Base-by-base conservation (phyloP, 129 eudicot genomes). In the Centella asiatica region DNA sequence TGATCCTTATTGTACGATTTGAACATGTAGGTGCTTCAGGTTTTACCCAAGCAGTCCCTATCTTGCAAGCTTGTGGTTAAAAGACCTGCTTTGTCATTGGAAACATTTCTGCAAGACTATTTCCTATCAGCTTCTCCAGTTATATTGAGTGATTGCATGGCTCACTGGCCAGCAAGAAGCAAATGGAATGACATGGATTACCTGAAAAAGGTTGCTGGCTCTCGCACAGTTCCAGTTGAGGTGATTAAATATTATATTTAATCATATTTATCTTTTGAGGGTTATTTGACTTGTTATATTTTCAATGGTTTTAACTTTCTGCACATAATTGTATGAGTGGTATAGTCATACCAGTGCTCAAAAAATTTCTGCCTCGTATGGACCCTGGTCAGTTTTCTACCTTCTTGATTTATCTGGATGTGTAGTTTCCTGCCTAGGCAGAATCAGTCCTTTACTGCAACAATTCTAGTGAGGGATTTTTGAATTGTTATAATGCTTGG, bases 221-320 rank as follows among this genome's bases (percentile, higher is more conserved):
- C 64, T 67, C 94, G 98, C 37, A 92, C 98, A 11, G 86, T 92
- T 75, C 98, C 99, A 11, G 99, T 93, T 6, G 99, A 93, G 99
- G 99, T 93, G 80, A 75, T 65, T 57, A 39, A 22, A 22, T 34
- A 17, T 54, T 28, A 13, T 22, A 4, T 55, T 62, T 1, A 7
- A 24, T 44, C 1, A 3, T 57, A 9, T 17, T 44, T 32, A 0
- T 20, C 34, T 50, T 52, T 52, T 18, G 18, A 25, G 14, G 31
- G 13, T 29, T 10, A 34, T 34, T 3, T 34, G 23, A 2, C 13
- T 22, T 51, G n/a, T 18, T 32, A 51, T 23, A 51, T 6, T 23
- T 3, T 49, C 14, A 10, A 0, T 52, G 58, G n/a, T n/a, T n/a
- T 4, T 11, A 5, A 52, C 14, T 26, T 52, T 12, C 32, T 52